Conservation (phyloP, 2,329 filamentous ascomycete genomes). For the Exophiala calicioides region DNA sequence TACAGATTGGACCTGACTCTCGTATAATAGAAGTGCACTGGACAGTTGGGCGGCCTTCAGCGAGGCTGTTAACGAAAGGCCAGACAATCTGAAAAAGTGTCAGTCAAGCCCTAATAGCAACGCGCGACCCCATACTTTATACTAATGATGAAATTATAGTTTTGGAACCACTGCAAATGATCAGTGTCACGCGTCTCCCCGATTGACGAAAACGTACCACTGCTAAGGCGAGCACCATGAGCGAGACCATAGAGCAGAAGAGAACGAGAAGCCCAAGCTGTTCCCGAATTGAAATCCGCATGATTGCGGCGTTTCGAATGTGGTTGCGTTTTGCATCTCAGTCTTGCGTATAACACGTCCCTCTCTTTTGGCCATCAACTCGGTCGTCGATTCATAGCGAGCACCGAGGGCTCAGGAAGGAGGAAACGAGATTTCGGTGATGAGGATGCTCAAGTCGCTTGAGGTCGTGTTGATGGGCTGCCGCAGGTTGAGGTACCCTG, state of each 20-base stretch:
- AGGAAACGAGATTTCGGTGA: not conserved
- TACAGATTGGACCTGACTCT: conserved; percentile 72
- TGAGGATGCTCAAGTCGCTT: not conserved
- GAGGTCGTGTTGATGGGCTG: too few relatives aligned
- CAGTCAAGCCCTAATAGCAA: not conserved
- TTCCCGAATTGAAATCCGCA: conserved; percentile 85
- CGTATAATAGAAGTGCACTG: conserved; percentile 75
- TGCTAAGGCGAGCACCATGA: conserved; percentile 78
- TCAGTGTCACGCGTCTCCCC: conserved; percentile 49
- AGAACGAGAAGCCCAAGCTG: conserved; percentile 82
- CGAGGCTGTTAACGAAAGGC: conserved; percentile 75
- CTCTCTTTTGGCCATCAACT: conserved; percentile 11
- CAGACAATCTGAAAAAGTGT: conserved; percentile 47
- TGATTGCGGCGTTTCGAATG: conserved; percentile 38
- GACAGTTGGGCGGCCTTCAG: conserved; percentile 82
- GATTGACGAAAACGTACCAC: conserved; percentile 55
- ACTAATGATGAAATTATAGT: conserved; percentile 60
- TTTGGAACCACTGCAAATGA: conserved; percentile 56
- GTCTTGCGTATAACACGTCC: conserved; percentile 2
- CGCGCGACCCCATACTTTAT: conserved; percentile 36
- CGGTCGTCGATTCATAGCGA: conserved; percentile 7
- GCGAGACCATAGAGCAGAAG: conserved; percentile 69
- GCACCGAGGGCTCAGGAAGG: not conserved
- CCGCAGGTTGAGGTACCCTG: too few relatives aligned
- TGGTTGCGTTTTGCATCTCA: conserved; percentile 22